These are phyloP conservation scores for Metschnikowia baotianmanensis DNA, from an alignment of 805 yeast species.

Conservation along the genomic window DNA sequence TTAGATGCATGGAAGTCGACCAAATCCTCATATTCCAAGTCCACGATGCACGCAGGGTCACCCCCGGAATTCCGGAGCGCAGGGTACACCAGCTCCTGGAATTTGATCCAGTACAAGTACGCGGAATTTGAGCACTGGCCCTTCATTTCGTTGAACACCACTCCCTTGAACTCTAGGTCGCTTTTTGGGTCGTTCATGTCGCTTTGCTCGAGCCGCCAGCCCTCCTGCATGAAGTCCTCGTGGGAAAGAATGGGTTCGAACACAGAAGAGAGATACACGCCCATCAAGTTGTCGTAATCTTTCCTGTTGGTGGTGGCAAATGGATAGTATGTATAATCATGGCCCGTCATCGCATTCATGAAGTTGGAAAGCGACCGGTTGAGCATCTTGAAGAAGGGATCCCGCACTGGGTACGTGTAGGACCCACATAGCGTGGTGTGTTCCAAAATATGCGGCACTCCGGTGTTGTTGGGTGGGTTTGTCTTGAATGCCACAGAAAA, in stretches of 20 bases:
- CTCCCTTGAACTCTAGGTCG: conserved; percentile 83
- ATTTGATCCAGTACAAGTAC: conserved; percentile 80
- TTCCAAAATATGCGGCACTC: conserved; percentile 94
- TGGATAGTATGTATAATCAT: conserved; percentile 93
- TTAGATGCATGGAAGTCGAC: conserved; percentile 68
- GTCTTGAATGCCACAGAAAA: conserved; percentile 90
- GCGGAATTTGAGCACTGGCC: conserved; percentile 91
- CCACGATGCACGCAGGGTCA: conserved; percentile 79
- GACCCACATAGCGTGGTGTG: conserved; percentile 97
- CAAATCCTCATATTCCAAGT: conserved; percentile 70
- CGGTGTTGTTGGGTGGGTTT: conserved; percentile 91
- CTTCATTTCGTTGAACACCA: conserved; percentile 97
- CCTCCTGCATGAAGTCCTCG: conserved; percentile 91
- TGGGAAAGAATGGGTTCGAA: conserved; percentile 73
- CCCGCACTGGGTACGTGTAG: conserved; percentile 85
- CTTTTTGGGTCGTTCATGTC: conserved; percentile 53
- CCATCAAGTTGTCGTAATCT: conserved; percentile 81
- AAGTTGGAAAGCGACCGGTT: conserved; percentile 91
- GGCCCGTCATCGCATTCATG: conserved; percentile 99
- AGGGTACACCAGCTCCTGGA: conserved; percentile 80
- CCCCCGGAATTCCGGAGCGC: conserved; percentile 91
- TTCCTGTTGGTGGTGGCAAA: conserved; percentile 88
- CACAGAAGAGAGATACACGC: conserved; percentile 85
- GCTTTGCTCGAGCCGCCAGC: conserved; percentile 90
- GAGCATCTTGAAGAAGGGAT: conserved; percentile 96